Evolutionary conservation across 2,329 filamentous ascomycete species (phyloP).

Genomic region (Cordyceps cateniannulata): DNA sequence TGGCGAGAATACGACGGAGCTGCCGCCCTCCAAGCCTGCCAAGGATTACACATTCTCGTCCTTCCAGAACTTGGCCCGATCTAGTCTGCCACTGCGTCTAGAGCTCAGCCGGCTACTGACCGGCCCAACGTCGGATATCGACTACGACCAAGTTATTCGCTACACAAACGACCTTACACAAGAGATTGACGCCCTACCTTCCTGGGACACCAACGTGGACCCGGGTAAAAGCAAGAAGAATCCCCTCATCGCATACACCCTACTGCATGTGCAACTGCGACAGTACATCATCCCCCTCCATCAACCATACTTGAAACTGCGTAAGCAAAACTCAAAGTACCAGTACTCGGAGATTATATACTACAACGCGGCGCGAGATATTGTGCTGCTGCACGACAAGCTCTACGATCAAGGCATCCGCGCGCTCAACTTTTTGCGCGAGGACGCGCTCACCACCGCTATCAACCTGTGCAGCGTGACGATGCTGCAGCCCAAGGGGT

Average conservation of each 20-base stretch:
- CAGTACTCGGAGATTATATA: slow-evolving; percentile 58
- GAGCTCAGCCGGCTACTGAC: slow-evolving; percentile 52
- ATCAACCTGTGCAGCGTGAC: slow-evolving; percentile 57
- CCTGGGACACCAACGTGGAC: slow-evolving; percentile 40
- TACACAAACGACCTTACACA: slow-evolving; percentile 56
- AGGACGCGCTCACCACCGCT: slow-evolving; percentile 52
- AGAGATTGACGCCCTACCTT: slow-evolving; percentile 53
- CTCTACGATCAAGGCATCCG: slow-evolving; percentile 53
- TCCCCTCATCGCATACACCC: slow-evolving; percentile 51
- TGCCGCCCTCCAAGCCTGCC: slow-evolving; percentile 45
- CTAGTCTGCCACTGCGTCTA: slow-evolving; percentile 48
- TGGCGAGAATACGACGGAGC: slow-evolving; percentile 42
- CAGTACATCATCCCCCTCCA: slow-evolving; percentile 58
- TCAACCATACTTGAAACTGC: slow-evolving; percentile 53
- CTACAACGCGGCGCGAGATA: slow-evolving; percentile 55
- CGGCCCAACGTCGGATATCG: slow-evolving; percentile 46
- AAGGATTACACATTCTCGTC: slow-evolving; percentile 53
- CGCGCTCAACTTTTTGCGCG: slow-evolving; percentile 53
- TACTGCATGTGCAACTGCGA: slow-evolving; percentile 53
- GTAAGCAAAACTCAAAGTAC: slow-evolving; percentile 54
- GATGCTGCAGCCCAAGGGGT: slow-evolving; percentile 52
- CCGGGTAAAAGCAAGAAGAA: slow-evolving; percentile 40
- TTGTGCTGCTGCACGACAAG: slow-evolving; percentile 55
- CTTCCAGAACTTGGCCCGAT: slow-evolving; percentile 51
- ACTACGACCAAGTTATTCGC: slow-evolving; percentile 56